Conservation (phyloP, 805 yeast species). For the Suhomyces sp. region DNA sequence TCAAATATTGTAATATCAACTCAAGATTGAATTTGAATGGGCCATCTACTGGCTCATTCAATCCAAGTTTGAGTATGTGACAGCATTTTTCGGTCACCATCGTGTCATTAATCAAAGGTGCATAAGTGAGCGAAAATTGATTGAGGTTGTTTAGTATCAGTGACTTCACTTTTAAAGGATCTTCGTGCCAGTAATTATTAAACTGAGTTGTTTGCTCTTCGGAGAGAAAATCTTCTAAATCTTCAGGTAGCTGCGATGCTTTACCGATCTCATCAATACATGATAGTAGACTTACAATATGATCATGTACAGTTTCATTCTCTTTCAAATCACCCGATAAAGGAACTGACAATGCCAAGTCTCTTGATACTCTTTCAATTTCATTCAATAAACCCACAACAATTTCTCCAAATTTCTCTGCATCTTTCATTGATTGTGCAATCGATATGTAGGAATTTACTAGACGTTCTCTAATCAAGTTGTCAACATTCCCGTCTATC, state of each 20-base stretch:
- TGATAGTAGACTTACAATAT: slow-evolving; percentile 54
- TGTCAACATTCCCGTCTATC: slow-evolving; percentile 35
- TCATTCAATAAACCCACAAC: slow-evolving; percentile 20
- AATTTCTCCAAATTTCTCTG: slow-evolving; percentile 29
- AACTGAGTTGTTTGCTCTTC: slow-evolving; percentile 28
- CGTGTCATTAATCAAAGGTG: slow-evolving; percentile 39
- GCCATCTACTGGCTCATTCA: slow-evolving; percentile 61
- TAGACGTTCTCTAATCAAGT: slow-evolving; percentile 57
- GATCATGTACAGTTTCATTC: slow-evolving; percentile 38
- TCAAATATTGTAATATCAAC: slow-evolving; percentile 29
- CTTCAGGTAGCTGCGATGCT: slow-evolving; percentile 62
- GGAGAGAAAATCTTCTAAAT: slow-evolving; percentile 39
- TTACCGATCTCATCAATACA: slow-evolving; percentile 73
- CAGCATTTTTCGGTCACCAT: slow-evolving; percentile 64
- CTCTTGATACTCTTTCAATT: slow-evolving; percentile 15
- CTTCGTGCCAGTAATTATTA: slow-evolving; percentile 47
- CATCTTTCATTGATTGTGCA: slow-evolving; percentile 52
- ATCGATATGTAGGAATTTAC: slow-evolving; percentile 63
- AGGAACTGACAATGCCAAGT: not conserved
- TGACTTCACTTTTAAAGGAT: slow-evolving; percentile 46
- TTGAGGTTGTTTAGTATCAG: slow-evolving; percentile 42
- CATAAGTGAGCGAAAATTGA: slow-evolving; percentile 41
- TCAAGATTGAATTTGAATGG: slow-evolving; percentile 58
- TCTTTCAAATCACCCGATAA: slow-evolving; percentile 2
- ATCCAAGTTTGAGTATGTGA: slow-evolving; percentile 59